Conservation (phyloP, 2,329 filamentous ascomycete species). For the Gnomoniopsis sp. region DNA sequence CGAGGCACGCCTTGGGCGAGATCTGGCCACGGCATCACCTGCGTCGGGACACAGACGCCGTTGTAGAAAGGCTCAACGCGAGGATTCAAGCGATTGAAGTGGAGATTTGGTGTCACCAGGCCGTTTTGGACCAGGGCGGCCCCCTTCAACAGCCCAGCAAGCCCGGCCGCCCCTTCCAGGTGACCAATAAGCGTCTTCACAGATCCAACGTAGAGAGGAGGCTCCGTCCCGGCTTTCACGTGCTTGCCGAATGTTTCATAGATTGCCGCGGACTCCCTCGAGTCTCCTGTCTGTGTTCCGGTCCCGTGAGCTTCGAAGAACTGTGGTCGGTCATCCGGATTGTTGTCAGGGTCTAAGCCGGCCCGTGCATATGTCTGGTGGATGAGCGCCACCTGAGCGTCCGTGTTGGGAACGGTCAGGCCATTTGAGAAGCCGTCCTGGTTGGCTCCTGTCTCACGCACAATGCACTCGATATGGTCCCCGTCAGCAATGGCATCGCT, state of each 20-base stretch:
- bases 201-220: conserved; percentile 30
- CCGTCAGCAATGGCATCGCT: conserved; percentile 48
- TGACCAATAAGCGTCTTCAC: conserved; percentile 36
- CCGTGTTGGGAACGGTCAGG: conserved; percentile 49
- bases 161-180: conserved; percentile 37
- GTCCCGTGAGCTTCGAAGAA: conserved; percentile 46
- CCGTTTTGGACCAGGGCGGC: conserved; percentile 32
- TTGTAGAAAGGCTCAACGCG: conserved; percentile 27
- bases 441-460: conserved; percentile 45
- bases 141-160: conserved; percentile 37
- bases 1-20: conserved; percentile 3
- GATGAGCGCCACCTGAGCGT: conserved; percentile 42
- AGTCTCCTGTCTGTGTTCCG: conserved; percentile 37
- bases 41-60: conserved; percentile 20
- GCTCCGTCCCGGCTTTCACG: not conserved
- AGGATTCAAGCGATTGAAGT: conserved; percentile 32
- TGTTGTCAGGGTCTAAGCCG: conserved; percentile 33
- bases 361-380: conserved; percentile 38
- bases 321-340: conserved; percentile 33
- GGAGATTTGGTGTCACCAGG: conserved; percentile 32
- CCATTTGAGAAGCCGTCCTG: conserved; percentile 48
- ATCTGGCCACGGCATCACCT: conserved; percentile 22
- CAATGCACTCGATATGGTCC: conserved; percentile 40
- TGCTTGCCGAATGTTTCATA: conserved; percentile 33
- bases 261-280: conserved; percentile 40